A percentile compares a stretch with the other conserved stretches of the same genome.
These are phyloP conservation scores for Lunularia cruciata DNA, from an alignment of 225 moss, liverwort and hornwort species.

Conservation along the genomic window DNA sequence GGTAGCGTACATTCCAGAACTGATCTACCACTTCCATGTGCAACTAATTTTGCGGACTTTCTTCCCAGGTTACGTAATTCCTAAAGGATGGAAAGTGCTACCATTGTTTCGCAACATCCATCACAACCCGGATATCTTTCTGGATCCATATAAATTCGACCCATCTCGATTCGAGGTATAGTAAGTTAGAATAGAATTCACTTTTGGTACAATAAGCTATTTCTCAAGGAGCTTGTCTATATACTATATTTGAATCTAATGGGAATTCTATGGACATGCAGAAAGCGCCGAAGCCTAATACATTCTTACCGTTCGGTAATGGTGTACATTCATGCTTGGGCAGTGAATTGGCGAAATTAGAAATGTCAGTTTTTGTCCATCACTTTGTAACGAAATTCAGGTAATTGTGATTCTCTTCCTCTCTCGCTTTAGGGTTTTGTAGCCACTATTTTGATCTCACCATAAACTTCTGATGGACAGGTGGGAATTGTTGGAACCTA, in stretches of 20 bases:
- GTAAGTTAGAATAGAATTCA: too few species aligned
- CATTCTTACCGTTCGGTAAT: conserved; percentile 39
- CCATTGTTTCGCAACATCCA: conserved; percentile 40
- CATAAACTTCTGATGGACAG: too few species aligned
- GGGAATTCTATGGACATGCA: conserved; percentile 1
- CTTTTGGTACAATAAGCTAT: too few species aligned
- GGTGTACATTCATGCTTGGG: conserved; percentile 37
- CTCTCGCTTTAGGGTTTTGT: neutral
- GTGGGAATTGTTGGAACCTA: conserved; percentile 33
- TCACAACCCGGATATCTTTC: conserved; percentile 26
- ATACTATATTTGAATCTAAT: too few species aligned
- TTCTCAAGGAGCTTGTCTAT: too few species aligned
- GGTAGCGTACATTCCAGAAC: too few species aligned
- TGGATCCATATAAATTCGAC: conserved; percentile 41
- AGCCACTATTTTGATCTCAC: too few species aligned
- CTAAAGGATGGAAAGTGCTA: conserved; percentile 48
- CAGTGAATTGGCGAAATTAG: conserved; percentile 38
- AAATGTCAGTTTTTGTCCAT: conserved; percentile 30
- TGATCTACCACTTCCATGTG: too few species aligned
- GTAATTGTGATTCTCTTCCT: neutral
- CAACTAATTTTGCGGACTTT: too few species aligned
- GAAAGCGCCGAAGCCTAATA: conserved; percentile 34
- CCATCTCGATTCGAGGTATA: conserved; percentile 44
- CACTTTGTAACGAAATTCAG: conserved; percentile 37
- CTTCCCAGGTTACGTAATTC: conserved; percentile 38